phyloP scores from a whole-genome alignment of 78 protist species.

The Dictyostelium purpureum region DNA sequence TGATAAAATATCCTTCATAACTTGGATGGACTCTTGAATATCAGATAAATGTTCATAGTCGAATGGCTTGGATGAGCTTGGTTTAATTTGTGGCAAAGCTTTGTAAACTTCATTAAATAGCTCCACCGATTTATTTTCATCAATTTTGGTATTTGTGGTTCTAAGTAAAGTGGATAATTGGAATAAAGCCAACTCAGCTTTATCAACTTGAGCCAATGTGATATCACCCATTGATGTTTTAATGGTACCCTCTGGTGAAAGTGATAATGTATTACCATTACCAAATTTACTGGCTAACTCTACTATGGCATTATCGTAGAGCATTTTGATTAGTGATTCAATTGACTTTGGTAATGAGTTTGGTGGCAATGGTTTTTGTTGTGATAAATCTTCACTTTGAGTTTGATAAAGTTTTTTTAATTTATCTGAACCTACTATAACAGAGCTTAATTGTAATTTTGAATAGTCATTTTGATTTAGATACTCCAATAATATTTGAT shows the following conservation, averaged over 20 bases:
- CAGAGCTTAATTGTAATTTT: not conserved
- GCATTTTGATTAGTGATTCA: not conserved
- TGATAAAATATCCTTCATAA: constrained; percentile 62
- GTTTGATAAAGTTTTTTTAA: not conserved
- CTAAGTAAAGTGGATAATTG: not conserved
- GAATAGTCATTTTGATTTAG: not conserved
- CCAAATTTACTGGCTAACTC: not conserved
- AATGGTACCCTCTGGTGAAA: constrained; percentile 60
- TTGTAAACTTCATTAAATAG: not conserved
- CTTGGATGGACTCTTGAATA: constrained; percentile 44
- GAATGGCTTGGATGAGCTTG: not conserved
- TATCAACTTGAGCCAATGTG: constrained; percentile 39
- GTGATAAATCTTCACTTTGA: not conserved
- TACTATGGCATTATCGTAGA: constrained; percentile 32
- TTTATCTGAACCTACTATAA: constrained; percentile 17
- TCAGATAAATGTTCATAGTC: not conserved
- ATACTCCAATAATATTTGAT: constrained; percentile 15
- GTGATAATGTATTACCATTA: not conserved
- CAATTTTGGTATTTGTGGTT: not conserved
- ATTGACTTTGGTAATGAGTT: not conserved
- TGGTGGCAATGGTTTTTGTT: not conserved
- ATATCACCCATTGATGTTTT: constrained; percentile 38
- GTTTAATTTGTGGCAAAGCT: constrained; percentile 13
- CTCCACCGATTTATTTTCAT: not conserved
- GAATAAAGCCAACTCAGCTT: constrained; percentile 42